These are phyloP conservation scores for Trametes villosa DNA, from an alignment of 768 basidiomycete species.

Conservation along the genomic window DNA sequence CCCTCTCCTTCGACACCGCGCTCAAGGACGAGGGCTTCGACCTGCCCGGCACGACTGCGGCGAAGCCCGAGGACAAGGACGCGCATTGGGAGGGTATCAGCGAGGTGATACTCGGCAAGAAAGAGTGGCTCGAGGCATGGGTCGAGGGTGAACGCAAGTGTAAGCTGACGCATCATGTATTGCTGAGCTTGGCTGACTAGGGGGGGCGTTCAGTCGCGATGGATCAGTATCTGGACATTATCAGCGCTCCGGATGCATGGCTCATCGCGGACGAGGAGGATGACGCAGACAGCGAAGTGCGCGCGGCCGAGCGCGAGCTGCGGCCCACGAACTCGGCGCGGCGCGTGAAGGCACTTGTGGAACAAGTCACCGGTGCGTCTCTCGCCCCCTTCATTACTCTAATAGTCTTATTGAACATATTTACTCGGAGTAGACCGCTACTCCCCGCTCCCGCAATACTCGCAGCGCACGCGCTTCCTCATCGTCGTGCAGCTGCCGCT, in stretches of 20 bases:
- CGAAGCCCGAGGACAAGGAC: constrained; percentile 27
- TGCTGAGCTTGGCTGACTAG: too few relatives aligned
- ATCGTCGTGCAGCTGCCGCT: constrained; percentile 84
- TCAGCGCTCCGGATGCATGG: constrained; percentile 86
- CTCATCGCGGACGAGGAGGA: constrained; percentile 69
- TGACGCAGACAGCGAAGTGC: constrained; percentile 45
- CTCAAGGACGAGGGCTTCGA: constrained; percentile 76
- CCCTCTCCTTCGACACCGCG: constrained; percentile 83
- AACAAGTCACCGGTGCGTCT: constrained; percentile 84
- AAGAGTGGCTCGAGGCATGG: constrained; percentile 93
- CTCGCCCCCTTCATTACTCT: neutral
- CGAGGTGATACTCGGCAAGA: constrained; percentile 77
- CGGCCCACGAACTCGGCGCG: constrained; percentile 85
- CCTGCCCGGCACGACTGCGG: constrained; percentile 54
- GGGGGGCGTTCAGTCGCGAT: constrained; percentile 67
- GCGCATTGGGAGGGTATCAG: constrained; percentile 76
- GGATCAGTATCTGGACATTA: constrained; percentile 83
- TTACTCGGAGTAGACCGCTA: constrained; percentile 74
- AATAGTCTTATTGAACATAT: neutral
- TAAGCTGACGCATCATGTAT: constrained; percentile 45
- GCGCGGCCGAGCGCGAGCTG: constrained; percentile 43
- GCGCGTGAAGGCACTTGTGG: constrained; percentile 80
- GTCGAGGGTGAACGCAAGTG: constrained; percentile 87
- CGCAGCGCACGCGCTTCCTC: constrained; percentile 84
- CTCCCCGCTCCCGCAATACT: constrained; percentile 77